These are phyloP conservation scores for Aspergillus puulaauensis DNA, from an alignment of 2,329 filamentous ascomycete species.

Conservation along the genomic window DNA sequence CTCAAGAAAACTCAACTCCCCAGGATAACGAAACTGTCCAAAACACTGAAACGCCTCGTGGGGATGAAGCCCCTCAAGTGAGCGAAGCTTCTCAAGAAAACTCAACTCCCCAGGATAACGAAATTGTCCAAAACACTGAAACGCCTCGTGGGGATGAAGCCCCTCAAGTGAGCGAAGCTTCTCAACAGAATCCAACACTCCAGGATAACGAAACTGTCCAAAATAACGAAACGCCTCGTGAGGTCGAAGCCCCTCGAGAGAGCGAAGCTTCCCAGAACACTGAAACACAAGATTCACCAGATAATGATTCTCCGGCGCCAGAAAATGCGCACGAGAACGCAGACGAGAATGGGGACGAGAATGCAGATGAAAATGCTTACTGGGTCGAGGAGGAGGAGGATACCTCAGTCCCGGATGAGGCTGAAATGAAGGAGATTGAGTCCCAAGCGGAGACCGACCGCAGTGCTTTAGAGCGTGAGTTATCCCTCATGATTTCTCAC, in stretches of 20 bases:
- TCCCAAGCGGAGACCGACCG: slow-evolving; percentile 45
- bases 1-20: too few relatives aligned
- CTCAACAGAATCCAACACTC: neutral
- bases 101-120: neutral
- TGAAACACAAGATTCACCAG: slow-evolving; percentile 7
- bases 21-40: neutral
- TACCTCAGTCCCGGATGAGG: slow-evolving; percentile 54
- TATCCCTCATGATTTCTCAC: neutral
- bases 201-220: neutral
- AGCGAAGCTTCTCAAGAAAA: too few relatives aligned
- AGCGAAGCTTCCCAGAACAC: slow-evolving; percentile 3
- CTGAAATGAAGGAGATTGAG: slow-evolving; percentile 60
- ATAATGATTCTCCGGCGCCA: slow-evolving; percentile 16
- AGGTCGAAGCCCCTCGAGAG: slow-evolving; percentile 1
- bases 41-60: neutral
- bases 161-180: slow-evolving; percentile 2
- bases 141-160: neutral
- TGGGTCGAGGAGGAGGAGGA: slow-evolving; percentile 60
- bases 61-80: too few relatives aligned
- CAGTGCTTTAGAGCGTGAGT: slow-evolving; percentile 56
- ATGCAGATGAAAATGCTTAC: slow-evolving; percentile 37
- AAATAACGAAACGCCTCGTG: neutral
- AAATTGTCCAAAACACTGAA: neutral
- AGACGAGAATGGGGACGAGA: slow-evolving; percentile 19
- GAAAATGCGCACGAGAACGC: slow-evolving; percentile 33